These are phyloP conservation scores for Plasmodium ovale DNA, from an alignment of 169 alveolate species.

Conservation along the genomic window DNA sequence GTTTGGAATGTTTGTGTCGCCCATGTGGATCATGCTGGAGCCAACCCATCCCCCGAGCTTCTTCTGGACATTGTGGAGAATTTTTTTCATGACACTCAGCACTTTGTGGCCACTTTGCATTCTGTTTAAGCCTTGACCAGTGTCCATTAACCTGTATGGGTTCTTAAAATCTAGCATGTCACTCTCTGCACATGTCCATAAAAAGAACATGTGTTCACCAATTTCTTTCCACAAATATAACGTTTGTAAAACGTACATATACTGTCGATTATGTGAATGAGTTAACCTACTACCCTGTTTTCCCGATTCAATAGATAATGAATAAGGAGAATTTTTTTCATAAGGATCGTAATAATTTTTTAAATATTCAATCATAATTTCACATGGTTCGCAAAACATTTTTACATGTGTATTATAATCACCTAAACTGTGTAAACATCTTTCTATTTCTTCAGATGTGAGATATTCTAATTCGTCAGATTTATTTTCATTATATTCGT, in stretches of 20 bases:
- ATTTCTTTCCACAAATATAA: constrained; percentile 94
- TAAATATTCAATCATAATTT: constrained; percentile 86
- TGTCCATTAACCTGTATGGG: constrained; percentile 88
- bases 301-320: constrained; percentile 87
- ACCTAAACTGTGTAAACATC: constrained; percentile 91
- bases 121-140: constrained; percentile 93
- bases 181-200: constrained; percentile 94
- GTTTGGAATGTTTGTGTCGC: constrained; percentile 95
- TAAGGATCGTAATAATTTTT: constrained; percentile 83
- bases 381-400: constrained; percentile 89
- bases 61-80: constrained; percentile 87
- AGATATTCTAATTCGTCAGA: constrained; percentile 79
- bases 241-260: constrained; percentile 92
- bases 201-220: constrained; percentile 89
- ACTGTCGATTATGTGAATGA: constrained; percentile 93
- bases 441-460: constrained; percentile 91
- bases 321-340: constrained; percentile 82
- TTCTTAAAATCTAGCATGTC: constrained; percentile 90
- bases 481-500: constrained; percentile 55
- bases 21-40: constrained; percentile 92
- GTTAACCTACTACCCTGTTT: constrained; percentile 88
- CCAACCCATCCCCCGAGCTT: constrained; percentile 93
- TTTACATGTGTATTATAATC: constrained; percentile 91
- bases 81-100: constrained; percentile 85
- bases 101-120: constrained; percentile 87